Base-by-base conservation (phyloP, 768 basidiomycete species). In the Thelephora ganbajun region DNA sequence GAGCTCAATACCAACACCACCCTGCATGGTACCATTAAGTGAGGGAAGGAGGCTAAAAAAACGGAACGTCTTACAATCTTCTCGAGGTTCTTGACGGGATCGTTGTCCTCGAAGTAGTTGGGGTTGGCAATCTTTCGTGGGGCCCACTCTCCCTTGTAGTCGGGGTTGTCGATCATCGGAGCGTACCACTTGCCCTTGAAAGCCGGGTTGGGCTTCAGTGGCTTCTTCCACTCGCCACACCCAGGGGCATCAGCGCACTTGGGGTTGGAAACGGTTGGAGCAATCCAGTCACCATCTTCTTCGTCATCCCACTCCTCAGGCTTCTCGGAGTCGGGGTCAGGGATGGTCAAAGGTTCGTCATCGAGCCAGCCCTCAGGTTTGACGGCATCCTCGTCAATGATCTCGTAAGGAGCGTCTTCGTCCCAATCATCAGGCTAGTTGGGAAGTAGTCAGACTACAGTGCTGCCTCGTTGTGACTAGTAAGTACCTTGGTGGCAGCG, bases 261-360 rank as follows among this genome's bases (percentile, higher is more conserved):
- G 53, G 94, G 88, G 76, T 99, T 99, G 50, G 74, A 66, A 48
- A 98, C 71, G 48, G 79, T 79, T 26, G 96, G 93, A 6, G 93
- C 75, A 54, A 98, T 77, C 92, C 92, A 99, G 61, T 98, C 94
- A 63, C 96, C 96, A 56, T 99, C 94, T 63, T 98, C 96, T 61
- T 97, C 96, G 57, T 97, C 94, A 58, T 96, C 92, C 96, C 96
- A 99, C 65, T 99, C 96, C 62, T 99, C 96, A 5, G 96, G 96
- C 71, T 96, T 97, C 66, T 82, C 77, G 35, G 87, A 78, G 54
- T 90, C 87, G 51, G 96, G 94, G 60, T 99, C 96, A 43, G 91
- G 77, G 57, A 96, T 74, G 43, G 66, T 72, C 48, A 72, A 64
- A 6, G 83, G 77, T 61, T 97, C 96, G 48, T 96, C 68, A 51